A percentile compares a stretch with the other conserved stretches of the same genome.
phyloP scores from a whole-genome alignment of 805 yeast genomes.

The Kodamaea nitidulidarum region DNA sequence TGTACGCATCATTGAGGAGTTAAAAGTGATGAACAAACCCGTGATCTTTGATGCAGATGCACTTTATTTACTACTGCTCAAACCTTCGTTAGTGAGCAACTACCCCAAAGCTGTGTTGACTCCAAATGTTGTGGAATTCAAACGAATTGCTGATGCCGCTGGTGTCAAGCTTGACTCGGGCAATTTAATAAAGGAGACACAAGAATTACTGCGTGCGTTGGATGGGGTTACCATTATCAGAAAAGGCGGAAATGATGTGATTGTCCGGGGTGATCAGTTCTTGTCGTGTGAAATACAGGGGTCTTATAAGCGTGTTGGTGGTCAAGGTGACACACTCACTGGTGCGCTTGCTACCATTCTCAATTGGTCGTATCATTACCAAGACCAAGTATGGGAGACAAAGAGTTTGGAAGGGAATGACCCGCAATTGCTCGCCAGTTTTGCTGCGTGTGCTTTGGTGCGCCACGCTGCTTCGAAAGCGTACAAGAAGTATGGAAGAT shows the following conservation, averaged over 20 bases:
- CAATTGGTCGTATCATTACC: constrained; percentile 74
- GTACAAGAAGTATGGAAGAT: constrained; percentile 58
- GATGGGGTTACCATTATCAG: constrained; percentile 61
- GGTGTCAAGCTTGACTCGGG: constrained; percentile 24
- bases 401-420: constrained; percentile 13
- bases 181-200: constrained; percentile 9
- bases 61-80: constrained; percentile 57
- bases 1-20: constrained; percentile 52
- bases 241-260: constrained; percentile 68
- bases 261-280: constrained; percentile 46
- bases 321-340: constrained; percentile 92
- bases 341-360: constrained; percentile 81
- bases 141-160: constrained; percentile 55
- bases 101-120: constrained; percentile 67
- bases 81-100: constrained; percentile 52
- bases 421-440: constrained; percentile 52
- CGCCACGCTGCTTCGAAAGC: constrained; percentile 65
- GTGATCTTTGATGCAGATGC: constrained; percentile 91
- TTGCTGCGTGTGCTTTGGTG: constrained; percentile 67
- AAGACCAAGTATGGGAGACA: constrained; percentile 49
- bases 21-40: constrained; percentile 57
- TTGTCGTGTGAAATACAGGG: constrained; percentile 52
- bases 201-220: constrained; percentile 42
- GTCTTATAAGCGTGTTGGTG: constrained; percentile 81
- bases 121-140: constrained; percentile 86